A percentile compares a stretch with the other conserved stretches of the same genome.
Conservation (phyloP, 2,329 filamentous ascomycete genomes). For the Xylariaceae sp. region DNA sequence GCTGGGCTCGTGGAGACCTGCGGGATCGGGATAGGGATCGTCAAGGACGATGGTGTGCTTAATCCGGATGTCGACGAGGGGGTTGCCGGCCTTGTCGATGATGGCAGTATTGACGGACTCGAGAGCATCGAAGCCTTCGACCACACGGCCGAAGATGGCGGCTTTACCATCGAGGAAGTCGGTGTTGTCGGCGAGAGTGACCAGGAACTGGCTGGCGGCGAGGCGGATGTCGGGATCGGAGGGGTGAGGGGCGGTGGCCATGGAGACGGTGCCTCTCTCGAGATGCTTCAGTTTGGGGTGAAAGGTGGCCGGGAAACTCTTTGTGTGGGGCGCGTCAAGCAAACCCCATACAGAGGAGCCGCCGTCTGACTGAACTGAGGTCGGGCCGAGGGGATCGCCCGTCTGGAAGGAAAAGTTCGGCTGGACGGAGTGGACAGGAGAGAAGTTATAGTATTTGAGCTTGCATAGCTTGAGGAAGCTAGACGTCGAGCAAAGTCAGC, state of each 20-base stretch:
- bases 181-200: conserved; percentile 84
- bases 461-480: conserved; percentile 99
- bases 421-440: conserved; percentile 86
- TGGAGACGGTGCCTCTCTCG: conserved; percentile 89
- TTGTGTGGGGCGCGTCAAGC: conserved; percentile 64
- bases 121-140: conserved; percentile 89
- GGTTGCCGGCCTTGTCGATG: conserved; percentile 78
- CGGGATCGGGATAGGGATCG: conserved; percentile 83
- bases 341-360: conserved; percentile 91
- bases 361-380: conserved; percentile 80
- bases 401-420: conserved; percentile 96
- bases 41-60: conserved; percentile 89
- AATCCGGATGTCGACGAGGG: conserved; percentile 90
- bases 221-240: conserved; percentile 76
- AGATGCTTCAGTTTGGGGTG: conserved; percentile 83
- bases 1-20: conserved; percentile 70
- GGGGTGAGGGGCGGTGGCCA: conserved; percentile 81
- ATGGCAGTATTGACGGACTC: conserved; percentile 93
- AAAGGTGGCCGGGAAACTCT: conserved; percentile 79
- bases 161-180: conserved; percentile 90
- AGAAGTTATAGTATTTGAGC: conserved; percentile 98
- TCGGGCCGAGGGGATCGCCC: conserved; percentile 86
- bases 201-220: conserved; percentile 87
- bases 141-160: conserved; percentile 92
- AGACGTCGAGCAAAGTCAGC: conserved; percentile 51